These are phyloP conservation scores for Penicillium sp. DNA, from an alignment of 2,329 filamentous ascomycete genomes.

Conservation along the genomic window DNA sequence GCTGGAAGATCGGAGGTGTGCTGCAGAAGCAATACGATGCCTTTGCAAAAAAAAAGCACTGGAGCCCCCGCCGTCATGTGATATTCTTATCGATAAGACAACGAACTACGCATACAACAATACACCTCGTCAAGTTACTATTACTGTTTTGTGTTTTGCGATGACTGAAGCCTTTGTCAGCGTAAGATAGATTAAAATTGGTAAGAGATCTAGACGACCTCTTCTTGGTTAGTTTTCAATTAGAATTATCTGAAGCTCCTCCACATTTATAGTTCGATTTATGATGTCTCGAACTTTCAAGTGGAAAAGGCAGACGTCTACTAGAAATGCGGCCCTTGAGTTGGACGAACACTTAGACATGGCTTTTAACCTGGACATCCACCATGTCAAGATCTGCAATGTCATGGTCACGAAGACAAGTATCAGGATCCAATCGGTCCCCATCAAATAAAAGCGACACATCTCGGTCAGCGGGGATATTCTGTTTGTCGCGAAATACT, in stretches of 20 bases:
- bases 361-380: slow-evolving; percentile 66
- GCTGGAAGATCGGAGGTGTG: neutral
- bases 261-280: neutral
- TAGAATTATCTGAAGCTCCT: neutral
- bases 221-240: neutral
- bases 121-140: neutral
- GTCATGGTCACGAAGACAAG: slow-evolving; percentile 64
- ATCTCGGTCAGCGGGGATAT: slow-evolving; percentile 51
- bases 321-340: neutral
- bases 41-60: slow-evolving; percentile 2
- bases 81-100: slow-evolving; percentile 3
- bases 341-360: neutral
- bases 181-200: neutral
- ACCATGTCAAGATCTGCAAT: slow-evolving; percentile 72
- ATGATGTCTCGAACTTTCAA: neutral
- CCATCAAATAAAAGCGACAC: slow-evolving; percentile 73
- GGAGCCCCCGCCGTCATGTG: slow-evolving; percentile 12
- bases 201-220: neutral
- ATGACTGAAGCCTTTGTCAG: neutral
- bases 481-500: slow-evolving; percentile 58
- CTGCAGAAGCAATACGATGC: neutral
- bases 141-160: neutral
- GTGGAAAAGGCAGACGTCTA: neutral
- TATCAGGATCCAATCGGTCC: slow-evolving; percentile 62
- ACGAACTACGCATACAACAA: neutral